Percentiles rank a stretch among this genome's conserved stretches.
Evolutionary conservation across 495 filamentous ascomycete genomes (phyloP).

Genomic region (Penicillium riverlandense): DNA sequence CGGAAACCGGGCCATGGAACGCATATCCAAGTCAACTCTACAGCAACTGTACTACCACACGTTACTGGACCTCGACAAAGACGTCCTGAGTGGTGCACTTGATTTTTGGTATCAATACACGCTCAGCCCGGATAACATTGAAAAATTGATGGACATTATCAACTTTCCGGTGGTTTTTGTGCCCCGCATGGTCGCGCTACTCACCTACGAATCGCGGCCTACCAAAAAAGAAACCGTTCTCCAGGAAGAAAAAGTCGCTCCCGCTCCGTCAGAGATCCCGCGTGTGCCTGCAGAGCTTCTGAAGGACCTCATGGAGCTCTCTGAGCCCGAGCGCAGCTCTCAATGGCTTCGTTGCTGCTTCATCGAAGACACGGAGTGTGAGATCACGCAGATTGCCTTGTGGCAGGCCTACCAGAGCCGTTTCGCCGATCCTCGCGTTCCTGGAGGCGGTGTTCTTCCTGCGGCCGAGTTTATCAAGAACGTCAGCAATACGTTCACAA

Average conservation of each 20-base stretch:
- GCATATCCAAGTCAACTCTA: constrained; percentile 58
- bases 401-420: constrained; percentile 94
- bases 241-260: constrained; percentile 40
- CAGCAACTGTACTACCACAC: constrained; percentile 71
- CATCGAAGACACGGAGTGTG: constrained; percentile 72
- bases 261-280: constrained; percentile 57
- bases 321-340: constrained; percentile 83
- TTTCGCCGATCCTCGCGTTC: constrained; percentile 49
- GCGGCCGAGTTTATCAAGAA: constrained; percentile 97
- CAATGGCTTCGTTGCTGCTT: constrained; percentile 66
- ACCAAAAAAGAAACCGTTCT: constrained; percentile 34
- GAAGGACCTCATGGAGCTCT: constrained; percentile 62
- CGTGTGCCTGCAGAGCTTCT: constrained; percentile 67
- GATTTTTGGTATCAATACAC: constrained; percentile 97
- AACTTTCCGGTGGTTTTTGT: constrained; percentile 62
- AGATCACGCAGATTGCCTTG: constrained; percentile 91
- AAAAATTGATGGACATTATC: constrained; percentile 50
- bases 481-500: constrained; percentile 70
- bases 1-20: constrained; percentile 58
- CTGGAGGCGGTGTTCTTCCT: constrained; percentile 57
- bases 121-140: constrained; percentile 76
- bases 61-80: constrained; percentile 77
- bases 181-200: constrained; percentile 66
- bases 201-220: constrained; percentile 56
- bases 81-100: constrained; percentile 75